Percentiles rank a stretch among this genome's conserved stretches.
Evolutionary conservation across 1,284 basidiomycete species (phyloP).

Genomic region (Boletus austroedulis): DNA sequence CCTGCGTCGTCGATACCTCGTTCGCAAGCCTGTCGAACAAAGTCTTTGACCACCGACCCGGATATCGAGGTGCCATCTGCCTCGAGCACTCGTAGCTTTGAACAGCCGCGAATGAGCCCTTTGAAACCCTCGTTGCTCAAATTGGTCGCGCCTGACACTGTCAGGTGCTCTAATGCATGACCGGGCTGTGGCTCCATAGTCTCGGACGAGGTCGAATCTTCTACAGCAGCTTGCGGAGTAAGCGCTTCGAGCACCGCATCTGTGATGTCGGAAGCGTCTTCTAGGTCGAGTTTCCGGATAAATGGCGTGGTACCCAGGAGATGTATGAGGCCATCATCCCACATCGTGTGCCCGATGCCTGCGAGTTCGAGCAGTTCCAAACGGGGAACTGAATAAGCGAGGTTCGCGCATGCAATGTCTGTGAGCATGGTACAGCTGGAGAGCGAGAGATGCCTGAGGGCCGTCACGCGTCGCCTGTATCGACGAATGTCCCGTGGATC

Average conservation of each 20-base stretch:
- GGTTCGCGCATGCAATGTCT: conserved; percentile 66
- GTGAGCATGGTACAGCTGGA: conserved; percentile 76
- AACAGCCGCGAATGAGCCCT: conserved; percentile 62
- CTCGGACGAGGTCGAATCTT: conserved; percentile 3
- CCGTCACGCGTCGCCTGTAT: conserved; percentile 63
- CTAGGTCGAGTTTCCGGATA: conserved; percentile 79
- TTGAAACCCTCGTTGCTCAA: conserved; percentile 64
- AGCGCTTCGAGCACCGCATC: conserved; percentile 68
- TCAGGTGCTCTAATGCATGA: conserved; percentile 68
- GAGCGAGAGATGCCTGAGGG: conserved; percentile 74
- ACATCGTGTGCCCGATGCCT: conserved; percentile 66
- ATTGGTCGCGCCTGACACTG: conserved; percentile 64
- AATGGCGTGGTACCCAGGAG: conserved; percentile 69
- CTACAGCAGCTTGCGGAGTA: conserved; percentile 45
- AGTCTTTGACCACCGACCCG: conserved; percentile 61
- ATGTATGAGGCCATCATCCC: conserved; percentile 68
- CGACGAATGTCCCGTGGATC: conserved; percentile 49
- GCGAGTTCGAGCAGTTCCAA: conserved; percentile 84
- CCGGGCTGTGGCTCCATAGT: conserved; percentile 44
- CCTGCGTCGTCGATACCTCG: conserved; percentile 51
- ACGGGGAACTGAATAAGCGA: conserved; percentile 69
- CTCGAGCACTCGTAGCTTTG: conserved; percentile 64
- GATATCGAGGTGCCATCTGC: conserved; percentile 77
- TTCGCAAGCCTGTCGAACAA: conserved; percentile 54
- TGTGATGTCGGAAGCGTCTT: conserved; percentile 74